phyloP scores from a whole-genome alignment of 2,329 filamentous ascomycete genomes.

The Fusarium incarnatum region DNA sequence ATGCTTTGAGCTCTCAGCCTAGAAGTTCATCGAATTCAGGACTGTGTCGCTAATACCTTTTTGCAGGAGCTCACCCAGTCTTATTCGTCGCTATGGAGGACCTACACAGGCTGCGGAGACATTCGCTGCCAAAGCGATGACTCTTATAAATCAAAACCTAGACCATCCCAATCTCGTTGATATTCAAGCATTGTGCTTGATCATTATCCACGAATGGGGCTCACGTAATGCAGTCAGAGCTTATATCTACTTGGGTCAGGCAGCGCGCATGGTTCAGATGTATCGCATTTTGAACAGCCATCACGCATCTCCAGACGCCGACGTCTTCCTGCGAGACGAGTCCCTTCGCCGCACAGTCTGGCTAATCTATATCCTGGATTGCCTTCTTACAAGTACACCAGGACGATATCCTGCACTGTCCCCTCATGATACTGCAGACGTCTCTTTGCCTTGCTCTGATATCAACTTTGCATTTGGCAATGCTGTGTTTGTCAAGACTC shows the following conservation, averaged over 20 bases:
- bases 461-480: conserved; percentile 74
- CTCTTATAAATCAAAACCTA: conserved; percentile 67
- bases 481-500: conserved; percentile 68
- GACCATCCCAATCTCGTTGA: conserved; percentile 70
- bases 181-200: conserved; percentile 70
- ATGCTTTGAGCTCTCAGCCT: not conserved
- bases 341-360: conserved; percentile 71
- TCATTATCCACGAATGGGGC: conserved; percentile 73
- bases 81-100: conserved; percentile 70
- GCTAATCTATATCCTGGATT: conserved; percentile 73
- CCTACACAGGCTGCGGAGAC: conserved; percentile 68
- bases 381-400: conserved; percentile 70
- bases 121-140: conserved; percentile 68
- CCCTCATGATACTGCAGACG: conserved; percentile 64
- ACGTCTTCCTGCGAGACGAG: conserved; percentile 71
- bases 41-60: conserved; percentile 24
- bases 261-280: conserved; percentile 74
- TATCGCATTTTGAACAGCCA: conserved; percentile 69
- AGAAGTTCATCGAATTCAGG: not conserved
- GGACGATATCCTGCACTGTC: conserved; percentile 69
- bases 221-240: conserved; percentile 70
- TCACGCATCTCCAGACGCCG: conserved; percentile 62
- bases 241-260: conserved; percentile 72
- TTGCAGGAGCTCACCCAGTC: conserved; percentile 63
- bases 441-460: conserved; percentile 69